phyloP scores from a whole-genome alignment of 2,329 filamentous ascomycete species.

The Neonectria coccinea region DNA sequence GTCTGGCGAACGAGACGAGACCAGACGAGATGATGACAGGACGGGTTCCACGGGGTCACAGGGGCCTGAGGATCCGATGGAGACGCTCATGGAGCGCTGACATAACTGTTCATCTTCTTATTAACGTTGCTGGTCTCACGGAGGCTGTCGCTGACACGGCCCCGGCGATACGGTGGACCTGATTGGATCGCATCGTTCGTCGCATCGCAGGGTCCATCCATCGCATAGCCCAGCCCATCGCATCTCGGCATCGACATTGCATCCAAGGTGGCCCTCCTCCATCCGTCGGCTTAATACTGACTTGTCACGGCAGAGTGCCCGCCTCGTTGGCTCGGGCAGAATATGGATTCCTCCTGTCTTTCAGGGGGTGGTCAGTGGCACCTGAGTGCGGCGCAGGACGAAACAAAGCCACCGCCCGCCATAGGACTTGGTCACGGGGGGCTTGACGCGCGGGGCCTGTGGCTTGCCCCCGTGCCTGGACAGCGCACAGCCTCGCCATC shows the following conservation, averaged over 20 bases:
- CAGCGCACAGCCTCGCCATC: neutral
- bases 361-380: neutral
- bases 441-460: conserved; percentile 12
- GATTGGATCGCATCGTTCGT: conserved; percentile 15
- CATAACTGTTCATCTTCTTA: neutral
- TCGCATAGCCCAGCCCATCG: conserved; percentile 7
- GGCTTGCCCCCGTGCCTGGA: conserved; percentile 21
- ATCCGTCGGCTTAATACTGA: conserved; percentile 11
- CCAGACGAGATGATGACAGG: conserved; percentile 9
- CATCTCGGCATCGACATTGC: conserved; percentile 24
- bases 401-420: conserved; percentile 18
- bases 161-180: neutral
- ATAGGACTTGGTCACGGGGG: conserved; percentile 19
- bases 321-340: conserved; percentile 12
- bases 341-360: no score
- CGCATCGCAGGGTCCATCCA: neutral
- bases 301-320: conserved; percentile 6
- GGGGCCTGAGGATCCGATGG: conserved; percentile 10
- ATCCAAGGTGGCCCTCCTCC: conserved; percentile 3
- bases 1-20: neutral
- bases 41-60: no score
- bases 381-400: conserved; percentile 18
- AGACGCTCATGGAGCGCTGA: conserved; percentile 1
- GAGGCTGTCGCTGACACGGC: conserved; percentile 15
- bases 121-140: conserved; percentile 10